Evolutionary conservation across 495 filamentous ascomycete genomes (phyloP).

Genomic region (Aspergillus bertholletiae): DNA sequence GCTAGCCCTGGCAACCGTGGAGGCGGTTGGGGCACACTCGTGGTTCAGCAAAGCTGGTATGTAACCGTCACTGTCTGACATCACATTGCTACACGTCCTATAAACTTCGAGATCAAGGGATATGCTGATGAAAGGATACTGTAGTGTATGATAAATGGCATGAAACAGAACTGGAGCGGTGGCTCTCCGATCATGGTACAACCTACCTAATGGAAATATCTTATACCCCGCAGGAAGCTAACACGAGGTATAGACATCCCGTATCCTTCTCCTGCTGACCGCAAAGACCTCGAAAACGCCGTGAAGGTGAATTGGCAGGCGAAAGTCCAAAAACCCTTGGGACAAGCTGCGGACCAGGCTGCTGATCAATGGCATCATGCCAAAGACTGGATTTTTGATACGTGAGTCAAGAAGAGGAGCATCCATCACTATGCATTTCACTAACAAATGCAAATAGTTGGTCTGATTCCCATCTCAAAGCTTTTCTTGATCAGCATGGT

Average conservation of each 20-base stretch:
- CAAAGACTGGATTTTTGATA: slow-evolving; percentile 93
- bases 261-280: slow-evolving; percentile 78
- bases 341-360: slow-evolving; percentile 70
- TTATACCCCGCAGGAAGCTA: slow-evolving; percentile 1
- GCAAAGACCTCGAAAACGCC: slow-evolving; percentile 76
- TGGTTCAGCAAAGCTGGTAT: slow-evolving; percentile 84
- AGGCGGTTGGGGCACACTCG: slow-evolving; percentile 62
- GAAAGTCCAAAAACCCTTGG: slow-evolving; percentile 65
- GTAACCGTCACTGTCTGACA: slow-evolving; percentile 22
- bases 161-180: slow-evolving; percentile 93
- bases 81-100: not conserved
- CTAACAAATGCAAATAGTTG: slow-evolving; percentile 50
- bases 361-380: slow-evolving; percentile 65
- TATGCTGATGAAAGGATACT: not conserved
- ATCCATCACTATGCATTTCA: slow-evolving; percentile 2
- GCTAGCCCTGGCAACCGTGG: slow-evolving; percentile 62
- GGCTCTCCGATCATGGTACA: slow-evolving; percentile 80
- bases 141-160: slow-evolving; percentile 99
- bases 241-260: slow-evolving; percentile 61
- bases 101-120: not conserved
- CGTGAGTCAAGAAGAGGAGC: slow-evolving; percentile 48
- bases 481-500: slow-evolving; percentile 83
- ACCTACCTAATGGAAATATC: not conserved
- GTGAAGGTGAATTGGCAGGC: slow-evolving; percentile 86
- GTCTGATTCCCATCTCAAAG: slow-evolving; percentile 83